Percentiles rank a stretch among this genome's conserved stretches.
phyloP scores from a whole-genome alignment of 129 eudicot species.

The Lactuca saligna region DNA sequence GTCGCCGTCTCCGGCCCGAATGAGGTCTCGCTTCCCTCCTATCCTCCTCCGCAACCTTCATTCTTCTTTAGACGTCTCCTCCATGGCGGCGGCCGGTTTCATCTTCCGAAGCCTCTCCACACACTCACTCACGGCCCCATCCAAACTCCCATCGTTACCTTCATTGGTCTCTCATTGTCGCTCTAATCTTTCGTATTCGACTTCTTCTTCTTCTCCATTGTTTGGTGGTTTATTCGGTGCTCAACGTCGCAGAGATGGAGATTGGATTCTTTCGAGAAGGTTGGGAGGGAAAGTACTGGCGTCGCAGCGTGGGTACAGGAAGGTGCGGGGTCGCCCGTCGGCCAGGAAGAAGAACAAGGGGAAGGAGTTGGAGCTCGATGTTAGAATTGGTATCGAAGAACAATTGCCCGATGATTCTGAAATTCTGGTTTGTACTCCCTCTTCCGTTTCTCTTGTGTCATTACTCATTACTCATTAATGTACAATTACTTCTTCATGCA shows the following conservation, averaged over 20 bases:
- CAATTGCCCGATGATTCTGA: constrained; percentile 88
- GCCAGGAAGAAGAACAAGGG: constrained; percentile 44
- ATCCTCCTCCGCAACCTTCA: constrained; percentile 46
- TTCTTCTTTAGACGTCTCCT: constrained; percentile 15
- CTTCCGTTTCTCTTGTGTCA: not conserved
- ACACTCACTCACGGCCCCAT: constrained; percentile 1
- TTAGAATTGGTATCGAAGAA: constrained; percentile 72
- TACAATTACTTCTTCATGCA: not conserved
- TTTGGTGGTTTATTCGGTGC: constrained; percentile 18
- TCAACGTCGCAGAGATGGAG: not conserved
- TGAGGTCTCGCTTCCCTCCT: constrained; percentile 53
- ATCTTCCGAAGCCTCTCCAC: constrained; percentile 36
- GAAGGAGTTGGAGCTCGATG: constrained; percentile 77
- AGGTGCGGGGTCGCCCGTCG: constrained; percentile 41
- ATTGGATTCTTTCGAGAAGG: constrained; percentile 41
- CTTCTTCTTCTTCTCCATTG: constrained; percentile 14
- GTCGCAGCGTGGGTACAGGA: constrained; percentile 66
- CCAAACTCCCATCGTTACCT: constrained; percentile 18
- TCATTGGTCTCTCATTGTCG: constrained; percentile 2
- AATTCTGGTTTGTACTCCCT: constrained; percentile 47
- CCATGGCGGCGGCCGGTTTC: constrained; percentile 49
- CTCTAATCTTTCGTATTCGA: constrained; percentile 9
- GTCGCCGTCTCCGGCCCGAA: constrained; percentile 27
- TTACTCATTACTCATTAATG: not conserved
- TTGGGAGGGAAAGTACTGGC: constrained; percentile 44